Base-by-base conservation (phyloP, 2,329 filamentous ascomycete genomes). In the Verticillium klebahnii region DNA sequence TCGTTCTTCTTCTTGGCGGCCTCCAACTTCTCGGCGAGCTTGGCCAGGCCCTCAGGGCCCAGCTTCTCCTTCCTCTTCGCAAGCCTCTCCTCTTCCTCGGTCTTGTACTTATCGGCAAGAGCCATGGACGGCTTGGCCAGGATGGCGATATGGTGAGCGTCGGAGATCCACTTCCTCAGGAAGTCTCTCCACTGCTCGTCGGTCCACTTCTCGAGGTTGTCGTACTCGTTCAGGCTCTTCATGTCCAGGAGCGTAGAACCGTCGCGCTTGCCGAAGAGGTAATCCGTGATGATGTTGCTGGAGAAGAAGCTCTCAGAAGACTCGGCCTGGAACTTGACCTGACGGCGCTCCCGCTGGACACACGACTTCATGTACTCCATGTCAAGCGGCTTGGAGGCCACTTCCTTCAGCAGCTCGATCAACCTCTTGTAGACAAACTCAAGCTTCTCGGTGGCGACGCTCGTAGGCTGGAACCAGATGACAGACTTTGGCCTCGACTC, bases 341-440 rank as follows among this genome's bases (percentile, higher is more conserved):
- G 91, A 56, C 93, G 86, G 65, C 87, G 86, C 73, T 95, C 91
- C 61, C 93, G 86, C 68, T 86, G 85, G 57, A 99, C 87, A 73
- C 93, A 97, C 67, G 97, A 93, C 56, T 85, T 85, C 78, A 99
- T 85, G 72, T 99, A 99, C 1, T 83, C 82, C 89, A 98, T 92
- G 67, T 99, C 92, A 3, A 99, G 78, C 2, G 91, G 88, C 65
- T 92, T 92, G 0, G 84, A 84, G 34, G 90, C 89, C 14, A 94
- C 91, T 59, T 96, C 91, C 64, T 88, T 87, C 32, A 99, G 82
- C 11, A 99, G 82, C 62, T 93, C 87, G 64, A 96, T 90, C 56
- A 99, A 86, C 39, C 94, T 86, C 72, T 92, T 86, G 75, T 98
- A 92, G 0, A 96, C 94, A 60, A 90, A 85, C 40, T 84, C 88